Base-by-base conservation (phyloP, 2,329 filamentous ascomycete genomes). In the Paecilomyces niveus region DNA sequence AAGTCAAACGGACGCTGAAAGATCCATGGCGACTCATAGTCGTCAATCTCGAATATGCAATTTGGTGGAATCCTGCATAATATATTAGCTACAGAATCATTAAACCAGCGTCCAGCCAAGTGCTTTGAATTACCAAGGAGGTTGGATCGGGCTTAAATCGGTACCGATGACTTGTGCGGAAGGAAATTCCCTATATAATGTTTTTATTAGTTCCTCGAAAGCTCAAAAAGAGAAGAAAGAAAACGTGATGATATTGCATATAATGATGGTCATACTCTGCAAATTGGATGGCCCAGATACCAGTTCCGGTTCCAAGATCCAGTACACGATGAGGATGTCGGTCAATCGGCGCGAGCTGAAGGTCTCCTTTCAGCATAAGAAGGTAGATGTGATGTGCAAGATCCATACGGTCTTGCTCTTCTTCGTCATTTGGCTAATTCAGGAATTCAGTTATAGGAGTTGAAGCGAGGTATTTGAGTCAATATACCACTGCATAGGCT, bases 11-110 rank as follows among this genome's bases (percentile, higher is more conserved):
- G 52, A 4, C 59, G 56, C 2, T 39, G 33, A 55, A 60, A 68
- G 0, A 58, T 54, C 67, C 67, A 69, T 15, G 64, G 54, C 10
- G 64, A 53, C 57, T 69, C 67, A 39, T 63, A 63, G 51, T 69
- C 67, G 53, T 69, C 67, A 35, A 69, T 61, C 52, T 64, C 62
- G 52, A 68, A 69, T 22, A 55, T 59, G 53, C 59, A 61, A 53
- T 69, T 69, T 8, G 67, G 63, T 9, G 67, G 65, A 15, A 63
- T 55, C 64, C 66, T n/a, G n/a, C n/a, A n/a, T n/a, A n/a, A n/a
- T n/a, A n/a, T n/a, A n/a, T n/a, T n/a, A n/a, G n/a, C n/a, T n/a
- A n/a, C n/a, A n/a, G n/a, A n/a, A n/a, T n/a, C n/a, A n/a, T n/a
- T n/a, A n/a, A n/a, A n/a, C n/a, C n/a, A n/a, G n/a, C n/a, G n/a